phyloP scores from a whole-genome alignment of 192 early-diverging fungal genomes.

The Thamnidium elegans region DNA sequence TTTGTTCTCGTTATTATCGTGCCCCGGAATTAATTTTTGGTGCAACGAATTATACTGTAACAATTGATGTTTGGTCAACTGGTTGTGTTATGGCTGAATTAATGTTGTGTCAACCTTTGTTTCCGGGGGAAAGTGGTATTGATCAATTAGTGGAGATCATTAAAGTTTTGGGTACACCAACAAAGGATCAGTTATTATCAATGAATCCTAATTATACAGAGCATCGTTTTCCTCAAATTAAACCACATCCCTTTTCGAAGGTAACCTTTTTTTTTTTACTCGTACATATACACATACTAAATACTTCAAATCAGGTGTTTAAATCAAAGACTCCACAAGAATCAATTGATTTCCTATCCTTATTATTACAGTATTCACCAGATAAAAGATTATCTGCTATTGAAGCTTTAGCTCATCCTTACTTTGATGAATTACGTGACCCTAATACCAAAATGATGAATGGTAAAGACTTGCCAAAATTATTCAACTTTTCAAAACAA shows the following conservation, averaged over 20 bases:
- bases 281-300: too few relatives aligned
- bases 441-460: conserved; percentile 75
- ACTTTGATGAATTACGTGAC: conserved; percentile 93
- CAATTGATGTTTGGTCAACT: conserved; percentile 89
- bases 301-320: too few relatives aligned
- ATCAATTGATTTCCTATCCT: conserved; percentile 79
- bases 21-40: conserved; percentile 96
- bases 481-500: conserved; percentile 84
- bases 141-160: conserved; percentile 98
- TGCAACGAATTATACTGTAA: conserved; percentile 85
- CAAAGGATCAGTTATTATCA: conserved; percentile 87
- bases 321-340: conserved; percentile 75
- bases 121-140: conserved; percentile 92
- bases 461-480: conserved; percentile 75
- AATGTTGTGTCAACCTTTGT: conserved; percentile 87
- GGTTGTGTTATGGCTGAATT: conserved; percentile 96
- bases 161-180: conserved; percentile 94
- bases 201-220: conserved; percentile 98
- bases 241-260: conserved; percentile 82
- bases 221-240: conserved; percentile 96
- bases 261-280: conserved; percentile 46
- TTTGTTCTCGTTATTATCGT: conserved; percentile 94
- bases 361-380: conserved; percentile 88
- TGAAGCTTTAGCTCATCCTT: conserved; percentile 86
- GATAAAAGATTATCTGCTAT: conserved; percentile 76